phyloP scores from a whole-genome alignment of 73 alveolate species.

The Paramecium tetraurelia region DNA sequence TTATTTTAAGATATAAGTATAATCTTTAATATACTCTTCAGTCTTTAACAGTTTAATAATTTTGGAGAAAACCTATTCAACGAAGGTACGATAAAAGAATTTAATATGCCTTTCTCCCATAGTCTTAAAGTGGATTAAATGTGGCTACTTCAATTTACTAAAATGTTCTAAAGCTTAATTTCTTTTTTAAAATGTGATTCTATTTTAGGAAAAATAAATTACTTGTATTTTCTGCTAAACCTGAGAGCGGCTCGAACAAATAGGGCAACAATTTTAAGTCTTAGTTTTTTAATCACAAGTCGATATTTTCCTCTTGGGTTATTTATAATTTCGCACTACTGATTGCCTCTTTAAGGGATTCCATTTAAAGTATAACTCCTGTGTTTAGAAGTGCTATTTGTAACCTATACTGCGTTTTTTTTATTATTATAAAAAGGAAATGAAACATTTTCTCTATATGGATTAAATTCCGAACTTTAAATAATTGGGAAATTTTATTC shows the following conservation, averaged over 20 bases:
- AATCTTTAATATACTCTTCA: neutral
- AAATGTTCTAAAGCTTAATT: neutral
- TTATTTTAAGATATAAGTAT: neutral
- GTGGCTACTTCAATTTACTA: neutral
- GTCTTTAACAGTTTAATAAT: neutral
- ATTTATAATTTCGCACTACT: neutral
- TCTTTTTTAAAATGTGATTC: neutral
- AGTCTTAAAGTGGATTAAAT: neutral
- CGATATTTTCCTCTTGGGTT: neutral
- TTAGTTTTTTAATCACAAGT: neutral
- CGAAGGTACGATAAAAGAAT: neutral
- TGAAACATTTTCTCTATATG: neutral
- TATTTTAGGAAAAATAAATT: neutral
- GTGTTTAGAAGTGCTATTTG: neutral
- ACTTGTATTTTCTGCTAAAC: neutral
- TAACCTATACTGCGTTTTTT: neutral
- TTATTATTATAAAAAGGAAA: neutral
- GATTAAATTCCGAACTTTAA: neutral
- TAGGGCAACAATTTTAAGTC: neutral
- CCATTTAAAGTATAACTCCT: neutral
- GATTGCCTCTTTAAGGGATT: neutral
- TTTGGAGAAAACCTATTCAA: neutral
- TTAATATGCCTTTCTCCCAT: neutral
- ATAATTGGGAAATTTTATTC: neutral
- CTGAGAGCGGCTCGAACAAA: neutral